Conservation (phyloP, 148 eudicot species). For the Rhododendron ovatum region DNA sequence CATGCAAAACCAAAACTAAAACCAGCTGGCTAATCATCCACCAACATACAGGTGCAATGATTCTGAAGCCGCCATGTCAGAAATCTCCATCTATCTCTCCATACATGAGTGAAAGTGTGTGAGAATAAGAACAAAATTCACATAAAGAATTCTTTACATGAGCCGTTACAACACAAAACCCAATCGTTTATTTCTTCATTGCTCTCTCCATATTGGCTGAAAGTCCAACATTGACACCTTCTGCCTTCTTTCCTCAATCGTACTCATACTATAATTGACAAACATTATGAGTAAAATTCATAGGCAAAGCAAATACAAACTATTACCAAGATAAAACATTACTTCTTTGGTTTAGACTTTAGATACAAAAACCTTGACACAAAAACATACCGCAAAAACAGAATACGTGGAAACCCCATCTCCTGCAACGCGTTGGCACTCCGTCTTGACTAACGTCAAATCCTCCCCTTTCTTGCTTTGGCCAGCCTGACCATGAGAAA, state of each 20-base stretch:
- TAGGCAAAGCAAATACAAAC: neutral
- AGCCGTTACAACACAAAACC: neutral
- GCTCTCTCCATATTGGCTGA: neutral
- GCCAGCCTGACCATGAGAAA: slow-evolving; percentile 60
- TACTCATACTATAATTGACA: neutral
- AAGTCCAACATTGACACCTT: neutral
- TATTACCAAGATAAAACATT: neutral
- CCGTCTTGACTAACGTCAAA: slow-evolving; percentile 69
- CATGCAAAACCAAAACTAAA: neutral
- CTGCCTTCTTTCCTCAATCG: neutral
- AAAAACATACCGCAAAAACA: slow-evolving; percentile 68
- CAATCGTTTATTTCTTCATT: neutral
- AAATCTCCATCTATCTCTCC: neutral
- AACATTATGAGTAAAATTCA: neutral
- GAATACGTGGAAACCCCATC: slow-evolving; percentile 86
- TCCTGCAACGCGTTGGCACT: slow-evolving; percentile 78
- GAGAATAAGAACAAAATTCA: neutral
- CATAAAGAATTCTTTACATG: neutral
- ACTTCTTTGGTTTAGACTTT: neutral
- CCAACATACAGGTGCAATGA: neutral
- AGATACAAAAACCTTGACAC: neutral
- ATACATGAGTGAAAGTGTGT: neutral
- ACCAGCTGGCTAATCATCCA: neutral
- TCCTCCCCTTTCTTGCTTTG: slow-evolving; percentile 98
- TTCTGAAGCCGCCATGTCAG: neutral